Conservation (phyloP, 1,284 basidiomycete genomes). For the Fomitopsis betulina region DNA sequence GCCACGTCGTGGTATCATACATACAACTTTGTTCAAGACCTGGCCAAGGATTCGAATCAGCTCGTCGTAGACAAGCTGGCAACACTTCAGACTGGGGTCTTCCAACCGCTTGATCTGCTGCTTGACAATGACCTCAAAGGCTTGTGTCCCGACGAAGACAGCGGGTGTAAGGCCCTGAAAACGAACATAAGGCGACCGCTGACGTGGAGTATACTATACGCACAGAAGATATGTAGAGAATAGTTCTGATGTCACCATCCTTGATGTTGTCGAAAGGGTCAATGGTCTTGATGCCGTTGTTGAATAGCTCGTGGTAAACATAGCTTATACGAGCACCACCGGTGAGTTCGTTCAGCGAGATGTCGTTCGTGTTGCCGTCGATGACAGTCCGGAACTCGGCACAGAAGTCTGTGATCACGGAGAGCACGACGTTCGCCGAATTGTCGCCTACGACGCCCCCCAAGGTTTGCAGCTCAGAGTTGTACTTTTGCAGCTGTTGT, state of each 20-base stretch:
- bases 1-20: slow-evolving; percentile 7
- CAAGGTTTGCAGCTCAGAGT: slow-evolving; percentile 77
- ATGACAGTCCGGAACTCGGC: slow-evolving; percentile 95
- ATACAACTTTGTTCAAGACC: slow-evolving; percentile 81
- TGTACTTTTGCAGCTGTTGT: slow-evolving; percentile 84
- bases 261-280: slow-evolving; percentile 99
- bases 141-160: slow-evolving; percentile 93
- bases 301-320: slow-evolving; percentile 97
- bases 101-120: slow-evolving; percentile 97
- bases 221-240: slow-evolving; percentile 95
- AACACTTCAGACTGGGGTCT: slow-evolving; percentile 91
- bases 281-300: slow-evolving; percentile 91
- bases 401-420: slow-evolving; percentile 97
- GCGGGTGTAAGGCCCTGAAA: slow-evolving; percentile 89
- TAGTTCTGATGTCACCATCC: slow-evolving; percentile 94
- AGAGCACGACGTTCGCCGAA: slow-evolving; percentile 86
- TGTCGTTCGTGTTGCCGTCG: slow-evolving; percentile 95
- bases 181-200: slow-evolving; percentile 1
- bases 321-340: slow-evolving; percentile 98
- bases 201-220: slow-evolving; percentile 23
- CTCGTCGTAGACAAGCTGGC: slow-evolving; percentile 94
- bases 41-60: slow-evolving; percentile 93
- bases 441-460: slow-evolving; percentile 88
- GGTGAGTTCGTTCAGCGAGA: slow-evolving; percentile 91
- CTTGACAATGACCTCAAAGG: slow-evolving; percentile 98